A percentile compares a stretch with the other conserved stretches of the same genome.
phyloP scores from a whole-genome alignment of 1,284 basidiomycete genomes.

The Heliocybe sulcata region DNA sequence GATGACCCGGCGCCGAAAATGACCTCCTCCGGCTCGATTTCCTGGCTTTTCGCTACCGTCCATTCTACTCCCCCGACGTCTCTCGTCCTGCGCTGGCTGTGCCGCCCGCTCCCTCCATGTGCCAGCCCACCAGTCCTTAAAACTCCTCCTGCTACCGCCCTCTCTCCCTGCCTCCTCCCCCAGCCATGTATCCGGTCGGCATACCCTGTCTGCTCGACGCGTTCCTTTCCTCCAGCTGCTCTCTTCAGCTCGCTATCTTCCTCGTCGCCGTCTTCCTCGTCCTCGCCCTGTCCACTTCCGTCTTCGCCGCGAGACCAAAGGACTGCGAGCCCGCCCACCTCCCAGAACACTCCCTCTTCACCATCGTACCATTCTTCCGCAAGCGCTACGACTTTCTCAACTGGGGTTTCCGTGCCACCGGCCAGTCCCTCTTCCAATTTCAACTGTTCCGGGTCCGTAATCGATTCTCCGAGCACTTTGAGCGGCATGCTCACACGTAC shows the following conservation, averaged over 20 bases:
- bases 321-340: conserved; percentile 40
- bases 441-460: conserved; percentile 48
- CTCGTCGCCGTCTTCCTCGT: conserved; percentile 38
- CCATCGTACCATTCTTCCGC: conserved; percentile 59
- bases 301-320: conserved; percentile 22
- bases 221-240: conserved; percentile 48
- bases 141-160: not conserved
- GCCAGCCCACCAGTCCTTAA: no score
- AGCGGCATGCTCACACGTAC: conserved; percentile 13
- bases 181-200: conserved; percentile 42
- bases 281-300: conserved; percentile 31
- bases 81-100: no score
- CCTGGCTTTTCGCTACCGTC: not conserved
- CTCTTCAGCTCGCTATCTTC: conserved; percentile 45
- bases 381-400: conserved; percentile 63
- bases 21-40: not conserved
- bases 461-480: conserved; percentile 10
- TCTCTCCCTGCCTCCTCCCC: not conserved
- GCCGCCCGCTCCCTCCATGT: no score
- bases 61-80: not conserved
- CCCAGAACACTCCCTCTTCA: conserved; percentile 46
- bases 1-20: not conserved
- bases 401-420: conserved; percentile 59
- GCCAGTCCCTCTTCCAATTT: conserved; percentile 59
- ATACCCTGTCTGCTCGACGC: conserved; percentile 49